A percentile compares a stretch with the other conserved stretches of the same genome.
phyloP scores from a whole-genome alignment of 495 filamentous ascomycete genomes.

The Bombardia bombarda region DNA sequence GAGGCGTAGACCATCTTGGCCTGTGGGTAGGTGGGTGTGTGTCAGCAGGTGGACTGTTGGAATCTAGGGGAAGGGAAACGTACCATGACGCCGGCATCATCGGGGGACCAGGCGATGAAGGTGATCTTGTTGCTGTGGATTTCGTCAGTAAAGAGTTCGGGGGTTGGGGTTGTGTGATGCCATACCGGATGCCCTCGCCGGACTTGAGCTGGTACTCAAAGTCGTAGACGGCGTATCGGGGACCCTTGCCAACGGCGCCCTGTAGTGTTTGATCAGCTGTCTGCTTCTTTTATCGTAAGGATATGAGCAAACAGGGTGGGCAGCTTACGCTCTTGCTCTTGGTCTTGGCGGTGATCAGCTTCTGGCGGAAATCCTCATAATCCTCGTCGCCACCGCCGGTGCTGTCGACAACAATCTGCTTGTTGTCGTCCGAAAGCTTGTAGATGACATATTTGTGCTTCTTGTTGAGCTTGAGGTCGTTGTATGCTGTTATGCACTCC shows the following conservation, averaged over 20 bases:
- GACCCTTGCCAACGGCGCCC: constrained; percentile 60
- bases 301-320: neutral
- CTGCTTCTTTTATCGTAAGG: neutral
- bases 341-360: constrained; percentile 58
- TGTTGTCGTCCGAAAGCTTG: constrained; percentile 92
- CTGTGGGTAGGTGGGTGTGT: constrained; percentile 28
- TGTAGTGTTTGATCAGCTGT: constrained; percentile 13
- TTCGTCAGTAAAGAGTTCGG: neutral
- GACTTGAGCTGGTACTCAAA: constrained; percentile 72
- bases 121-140: constrained; percentile 79
- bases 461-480: constrained; percentile 84
- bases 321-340: constrained; percentile 32
- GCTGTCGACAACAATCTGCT: constrained; percentile 74
- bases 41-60: constrained; percentile 5
- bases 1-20: constrained; percentile 95
- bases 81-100: constrained; percentile 75
- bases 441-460: constrained; percentile 92
- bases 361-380: constrained; percentile 73
- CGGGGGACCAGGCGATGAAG: constrained; percentile 90
- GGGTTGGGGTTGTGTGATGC: neutral
- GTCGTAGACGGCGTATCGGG: constrained; percentile 88
- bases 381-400: constrained; percentile 46
- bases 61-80: constrained; percentile 23
- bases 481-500: constrained; percentile 78
- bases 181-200: constrained; percentile 77